Evolutionary conservation across 2,329 filamentous ascomycete species (phyloP).

Genomic region (Pestalotiopsis sp.): DNA sequence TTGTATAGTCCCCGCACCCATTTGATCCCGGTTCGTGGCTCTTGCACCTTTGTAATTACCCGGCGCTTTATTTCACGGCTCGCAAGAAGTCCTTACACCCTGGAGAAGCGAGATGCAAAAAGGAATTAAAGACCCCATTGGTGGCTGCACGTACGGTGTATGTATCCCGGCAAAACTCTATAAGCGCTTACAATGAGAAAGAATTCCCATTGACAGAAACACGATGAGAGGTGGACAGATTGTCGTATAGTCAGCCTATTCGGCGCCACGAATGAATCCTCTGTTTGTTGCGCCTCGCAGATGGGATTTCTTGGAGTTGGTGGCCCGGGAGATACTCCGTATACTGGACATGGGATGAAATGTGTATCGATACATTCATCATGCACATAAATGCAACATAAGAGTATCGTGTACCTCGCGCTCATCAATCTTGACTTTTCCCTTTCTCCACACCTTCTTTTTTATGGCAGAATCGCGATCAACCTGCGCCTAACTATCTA

Average conservation of each 20-base stretch:
- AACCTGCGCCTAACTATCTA: background rate
- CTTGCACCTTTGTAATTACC: background rate
- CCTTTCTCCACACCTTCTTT: background rate
- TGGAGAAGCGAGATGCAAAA: background rate
- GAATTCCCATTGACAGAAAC: background rate
- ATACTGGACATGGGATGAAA: background rate
- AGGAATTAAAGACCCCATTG: background rate
- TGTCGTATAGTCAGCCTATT: background rate
- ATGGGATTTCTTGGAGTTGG: background rate
- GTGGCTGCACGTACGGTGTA: background rate
- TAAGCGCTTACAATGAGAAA: background rate
- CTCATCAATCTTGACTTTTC: background rate
- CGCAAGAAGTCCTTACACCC: background rate
- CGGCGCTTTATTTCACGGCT: background rate
- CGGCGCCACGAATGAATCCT: background rate
- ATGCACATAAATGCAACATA: background rate
- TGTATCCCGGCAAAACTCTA: background rate
- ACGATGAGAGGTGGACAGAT: background rate
- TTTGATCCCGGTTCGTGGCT: background rate
- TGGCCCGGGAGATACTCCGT: background rate
- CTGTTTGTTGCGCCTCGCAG: background rate
- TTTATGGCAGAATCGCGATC: background rate
- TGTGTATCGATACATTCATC: background rate
- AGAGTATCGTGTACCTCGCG: accelerated
- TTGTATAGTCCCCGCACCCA: background rate